Evolutionary conservation across 2,329 filamentous ascomycete species (phyloP).

Genomic region (Ophiocordyceps camponoti-saundersi): DNA sequence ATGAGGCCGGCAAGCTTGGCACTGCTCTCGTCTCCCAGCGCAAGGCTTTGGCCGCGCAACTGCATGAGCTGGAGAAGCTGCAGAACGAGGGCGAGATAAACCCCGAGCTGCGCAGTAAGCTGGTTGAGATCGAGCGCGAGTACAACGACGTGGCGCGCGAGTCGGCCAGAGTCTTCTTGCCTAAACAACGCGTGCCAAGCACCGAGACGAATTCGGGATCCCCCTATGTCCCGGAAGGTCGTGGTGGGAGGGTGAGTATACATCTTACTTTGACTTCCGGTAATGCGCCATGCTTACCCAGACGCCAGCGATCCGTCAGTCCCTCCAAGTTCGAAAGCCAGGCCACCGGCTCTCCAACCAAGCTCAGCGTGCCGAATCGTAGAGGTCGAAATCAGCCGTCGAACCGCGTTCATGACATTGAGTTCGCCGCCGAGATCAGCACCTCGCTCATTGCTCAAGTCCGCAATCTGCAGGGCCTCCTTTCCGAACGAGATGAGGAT

Average conservation of each 20-base stretch:
- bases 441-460: conserved; percentile 90
- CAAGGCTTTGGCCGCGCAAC: conserved; percentile 61
- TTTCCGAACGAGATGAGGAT: conserved; percentile 77
- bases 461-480: conserved; percentile 68
- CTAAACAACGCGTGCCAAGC: conserved; percentile 65
- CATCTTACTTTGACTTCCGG: neutral
- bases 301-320: conserved; percentile 45
- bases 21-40: conserved; percentile 78
- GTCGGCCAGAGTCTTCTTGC: conserved; percentile 73
- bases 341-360: conserved; percentile 73
- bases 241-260: conserved; percentile 32
- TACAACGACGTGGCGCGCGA: conserved; percentile 89
- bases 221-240: conserved; percentile 34
- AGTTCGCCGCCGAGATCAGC: conserved; percentile 96
- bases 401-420: conserved; percentile 83
- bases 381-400: conserved; percentile 81
- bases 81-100: conserved; percentile 63
- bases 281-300: conserved; percentile 1
- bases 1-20: conserved; percentile 80
- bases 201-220: conserved; percentile 39
- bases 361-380: conserved; percentile 71
- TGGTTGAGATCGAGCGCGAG: conserved; percentile 80
- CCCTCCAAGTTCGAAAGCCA: conserved; percentile 71
- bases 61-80: conserved; percentile 70
- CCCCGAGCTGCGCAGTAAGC: conserved; percentile 64